These are phyloP conservation scores for Ophiostoma angusticollis DNA, from an alignment of 2,329 filamentous ascomycete species.

Conservation along the genomic window DNA sequence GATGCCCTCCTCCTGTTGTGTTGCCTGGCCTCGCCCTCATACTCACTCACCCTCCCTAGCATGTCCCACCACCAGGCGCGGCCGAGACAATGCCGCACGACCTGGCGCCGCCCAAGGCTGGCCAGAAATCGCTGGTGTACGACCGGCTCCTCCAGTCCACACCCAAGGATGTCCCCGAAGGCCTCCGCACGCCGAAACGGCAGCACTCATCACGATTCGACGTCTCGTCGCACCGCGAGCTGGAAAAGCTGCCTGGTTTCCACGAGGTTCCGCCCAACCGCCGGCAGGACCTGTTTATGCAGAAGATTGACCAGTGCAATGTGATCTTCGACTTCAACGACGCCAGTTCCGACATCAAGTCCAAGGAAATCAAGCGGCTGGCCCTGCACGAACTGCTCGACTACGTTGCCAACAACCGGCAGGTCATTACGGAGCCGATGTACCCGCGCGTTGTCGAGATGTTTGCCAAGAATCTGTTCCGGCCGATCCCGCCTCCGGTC, in stretches of 20 bases:
- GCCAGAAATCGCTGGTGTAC: conserved; percentile 78
- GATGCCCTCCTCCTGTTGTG: conserved; percentile 16
- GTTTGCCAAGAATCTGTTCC: conserved; percentile 98
- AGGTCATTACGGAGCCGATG: conserved; percentile 98
- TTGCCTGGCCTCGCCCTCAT: no score
- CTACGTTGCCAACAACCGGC: conserved; percentile 96
- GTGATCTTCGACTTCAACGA: conserved; percentile 99
- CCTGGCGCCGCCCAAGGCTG: conserved; percentile 83
- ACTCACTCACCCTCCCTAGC: conserved; percentile 36
- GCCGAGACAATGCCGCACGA: conserved; percentile 98
- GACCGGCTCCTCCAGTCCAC: conserved; percentile 87
- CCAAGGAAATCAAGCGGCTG: conserved; percentile 96
- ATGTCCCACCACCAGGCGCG: conserved; percentile 81
- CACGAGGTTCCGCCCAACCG: conserved; percentile 94
- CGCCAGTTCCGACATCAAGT: conserved; percentile 96
- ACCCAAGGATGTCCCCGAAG: conserved; percentile 92
- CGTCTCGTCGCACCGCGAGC: conserved; percentile 88
- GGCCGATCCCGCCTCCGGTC: conserved; percentile 90
- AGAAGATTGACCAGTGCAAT: conserved; percentile 99
- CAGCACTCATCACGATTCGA: conserved; percentile 90
- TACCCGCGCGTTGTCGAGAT: conserved; percentile 97
- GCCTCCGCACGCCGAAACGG: conserved; percentile 85
- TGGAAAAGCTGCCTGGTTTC: conserved; percentile 95
- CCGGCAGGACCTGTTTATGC: conserved; percentile 95
- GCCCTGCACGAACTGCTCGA: conserved; percentile 92